Conservation (phyloP, 208 protist genomes). For the Trypanosoma lewisi region DNA sequence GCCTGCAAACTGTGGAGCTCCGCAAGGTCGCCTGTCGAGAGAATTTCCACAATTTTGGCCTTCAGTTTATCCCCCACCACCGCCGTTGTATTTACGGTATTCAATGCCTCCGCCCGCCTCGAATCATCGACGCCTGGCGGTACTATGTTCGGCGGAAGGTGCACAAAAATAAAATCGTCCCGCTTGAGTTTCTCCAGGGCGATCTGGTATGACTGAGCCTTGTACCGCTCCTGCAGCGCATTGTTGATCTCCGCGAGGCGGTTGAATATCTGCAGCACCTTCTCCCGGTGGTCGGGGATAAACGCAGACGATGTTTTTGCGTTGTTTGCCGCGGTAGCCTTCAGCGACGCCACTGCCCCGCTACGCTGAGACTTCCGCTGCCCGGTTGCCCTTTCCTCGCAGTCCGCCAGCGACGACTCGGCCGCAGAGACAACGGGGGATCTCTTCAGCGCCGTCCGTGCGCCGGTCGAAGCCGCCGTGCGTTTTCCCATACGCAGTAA, state of each 20-base stretch:
- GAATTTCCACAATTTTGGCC: constrained; percentile 77
- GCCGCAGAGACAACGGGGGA: background rate
- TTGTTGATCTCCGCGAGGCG: constrained; percentile 75
- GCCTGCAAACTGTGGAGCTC: constrained; percentile 66
- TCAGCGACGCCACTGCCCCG: constrained; percentile 6
- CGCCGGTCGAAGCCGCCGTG: constrained; percentile 4
- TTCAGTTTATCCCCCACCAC: constrained; percentile 71
- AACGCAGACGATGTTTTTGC: constrained; percentile 23
- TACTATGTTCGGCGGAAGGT: constrained; percentile 71
- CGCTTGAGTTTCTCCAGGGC: constrained; percentile 59
- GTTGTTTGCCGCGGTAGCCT: background rate
- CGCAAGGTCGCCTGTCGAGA: constrained; percentile 67
- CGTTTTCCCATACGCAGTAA: constrained; percentile 14
- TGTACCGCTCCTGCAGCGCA: constrained; percentile 77
- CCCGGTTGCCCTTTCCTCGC: background rate
- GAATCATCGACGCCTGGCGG: constrained; percentile 46
- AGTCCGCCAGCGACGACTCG: background rate
- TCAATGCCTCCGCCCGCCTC: constrained; percentile 39
- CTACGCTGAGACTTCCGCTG: constrained; percentile 1
- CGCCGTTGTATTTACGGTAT: constrained; percentile 30
- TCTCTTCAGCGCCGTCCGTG: background rate
- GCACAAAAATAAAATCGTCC: constrained; percentile 59
- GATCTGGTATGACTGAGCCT: constrained; percentile 62
- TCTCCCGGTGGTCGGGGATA: constrained; percentile 79
- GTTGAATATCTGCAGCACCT: constrained; percentile 71